These are phyloP conservation scores for Selaginella tamariscina DNA, from an alignment of 75 land plant species.

Conservation along the genomic window DNA sequence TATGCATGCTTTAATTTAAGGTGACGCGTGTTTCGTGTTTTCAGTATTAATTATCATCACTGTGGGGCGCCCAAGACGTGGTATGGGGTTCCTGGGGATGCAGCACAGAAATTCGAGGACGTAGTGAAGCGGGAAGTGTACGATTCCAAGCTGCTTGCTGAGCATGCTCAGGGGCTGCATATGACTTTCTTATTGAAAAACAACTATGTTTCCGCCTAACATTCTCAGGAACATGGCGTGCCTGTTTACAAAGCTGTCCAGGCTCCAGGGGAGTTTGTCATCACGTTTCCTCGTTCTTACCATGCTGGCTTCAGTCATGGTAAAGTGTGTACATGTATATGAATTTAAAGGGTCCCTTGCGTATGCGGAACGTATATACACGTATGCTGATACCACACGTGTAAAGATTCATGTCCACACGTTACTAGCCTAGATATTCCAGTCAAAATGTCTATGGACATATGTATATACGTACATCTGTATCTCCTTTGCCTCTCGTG, in stretches of 20 bases:
- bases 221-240: slow-evolving; percentile 49
- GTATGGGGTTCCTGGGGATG: slow-evolving; percentile 89
- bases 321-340: slow-evolving; percentile 17
- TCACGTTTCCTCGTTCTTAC: slow-evolving; percentile 85
- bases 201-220: slow-evolving; percentile 86
- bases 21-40: background rate
- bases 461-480: too few species aligned
- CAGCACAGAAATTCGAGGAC: slow-evolving; percentile 63
- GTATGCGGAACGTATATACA: too few species aligned
- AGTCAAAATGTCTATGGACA: too few species aligned
- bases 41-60: slow-evolving; percentile 93
- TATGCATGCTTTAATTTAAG: background rate
- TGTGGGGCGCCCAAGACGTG: slow-evolving; percentile 94
- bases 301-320: slow-evolving; percentile 97
- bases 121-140: slow-evolving; percentile 61
- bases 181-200: slow-evolving; percentile 74
- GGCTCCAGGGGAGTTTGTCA: slow-evolving; percentile 74
- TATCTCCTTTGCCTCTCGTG: too few species aligned
- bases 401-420: too few species aligned
- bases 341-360: background rate
- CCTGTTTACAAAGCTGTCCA: slow-evolving; percentile 87
- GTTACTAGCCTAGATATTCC: too few species aligned
- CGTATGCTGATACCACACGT: too few species aligned
- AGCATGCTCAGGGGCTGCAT: slow-evolving; percentile 64
- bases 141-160: slow-evolving; percentile 36